Base-by-base conservation (phyloP, 129 eudicot species). In the Saposhnikovia divaricata region DNA sequence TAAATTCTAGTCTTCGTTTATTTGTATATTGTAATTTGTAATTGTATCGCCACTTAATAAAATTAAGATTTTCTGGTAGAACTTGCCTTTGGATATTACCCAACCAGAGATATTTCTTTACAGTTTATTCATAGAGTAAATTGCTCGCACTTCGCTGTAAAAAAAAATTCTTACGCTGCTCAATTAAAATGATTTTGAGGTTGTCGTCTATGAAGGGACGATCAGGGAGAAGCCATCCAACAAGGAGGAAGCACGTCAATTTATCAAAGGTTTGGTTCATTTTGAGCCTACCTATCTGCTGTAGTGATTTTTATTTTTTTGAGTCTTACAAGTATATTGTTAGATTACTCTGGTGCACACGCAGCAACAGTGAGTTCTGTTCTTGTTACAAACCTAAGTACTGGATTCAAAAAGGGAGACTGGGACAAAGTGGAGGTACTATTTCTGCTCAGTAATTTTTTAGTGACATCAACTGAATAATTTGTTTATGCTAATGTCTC, bases 201-300 rank as follows among this genome's bases (percentile, higher is more conserved):
- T 95, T 90, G 98, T 95, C 87, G 97, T 95, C 76, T 90, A 95
- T 85, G 97, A 95, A 84, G 97, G 96, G 75, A 82, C 46, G 82
- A 82, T 95, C 69, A 83, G 98, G 82, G 98, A 92, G 87, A 94
- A 91, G 63, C 98, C 98, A 42, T 85, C 90, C 38, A 87, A 82
- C 84, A 84, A 86, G 80, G 97, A 90, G 63, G 98, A 92, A 81
- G 98, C 98, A 69, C 93, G 97, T 27, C 79, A 86, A 37, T 95
- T 88, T 79, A 85, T 95, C 25, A 87, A 89, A 95, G 96, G 97
- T 95, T 78, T 77, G 78, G 61, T 81, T 18, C 23, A 0, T 42
- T 34, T 72, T 70, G 11, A 19, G 45, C 38, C 25, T 74, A 37
- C 1, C 45, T 27, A 19, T 74, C 44, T 80, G 42, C 45, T 72